Evolutionary conservation across 2,329 filamentous ascomycete species (phyloP), one percentile per base, ranked within the genome.

Genomic region (Pleomassaria siparia): DNA sequence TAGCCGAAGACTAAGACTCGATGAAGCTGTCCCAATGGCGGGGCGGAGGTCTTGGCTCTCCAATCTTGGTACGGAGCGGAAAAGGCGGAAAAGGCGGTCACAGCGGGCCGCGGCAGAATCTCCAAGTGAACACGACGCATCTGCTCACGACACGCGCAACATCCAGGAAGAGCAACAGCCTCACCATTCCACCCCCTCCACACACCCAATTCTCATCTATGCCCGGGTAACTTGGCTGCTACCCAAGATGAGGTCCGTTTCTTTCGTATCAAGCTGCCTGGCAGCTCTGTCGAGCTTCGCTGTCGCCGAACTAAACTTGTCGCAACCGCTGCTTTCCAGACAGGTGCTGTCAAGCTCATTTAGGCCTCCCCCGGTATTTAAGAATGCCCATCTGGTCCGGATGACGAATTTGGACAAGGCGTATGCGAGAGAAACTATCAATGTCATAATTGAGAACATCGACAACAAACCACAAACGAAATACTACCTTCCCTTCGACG

Each of bases 321-420:
- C 77, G 46, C 76, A 84, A 51, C 83, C 84, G 35, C 72, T 81
- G 59, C 79, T 68, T 39, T 78, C 72, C 30, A 74, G 67, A 56
- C 72, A 75, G 60, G 73, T 80, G 63, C 72, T 78, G 29, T 67
- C 75, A 21, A 66, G 66, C 56, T 70, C 67, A 52, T 96, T 96
- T 77, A 87, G 83, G 72, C 91, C 92, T 44, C 87, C 91, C 12
- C 88, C 90, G 69, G 88, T 91, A 58, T 99, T 96, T 78, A 90
- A 91, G 76, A 96, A 99, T 74, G 81, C 81, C 72, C 97, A 99
- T 71, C 74, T 97, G 24, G 87, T 97, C 43, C 88, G 94, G 63
- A 86, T 88, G 55, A 86, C 95, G 66, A 96, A 95, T 58, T 75
- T 96, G 49, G 92, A 97, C 74, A 97, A 96, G 79, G 88, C 85